Evolutionary conservation across 2,329 filamentous ascomycete genomes (phyloP).

Genomic region (Aspergillus eucalypticola): DNA sequence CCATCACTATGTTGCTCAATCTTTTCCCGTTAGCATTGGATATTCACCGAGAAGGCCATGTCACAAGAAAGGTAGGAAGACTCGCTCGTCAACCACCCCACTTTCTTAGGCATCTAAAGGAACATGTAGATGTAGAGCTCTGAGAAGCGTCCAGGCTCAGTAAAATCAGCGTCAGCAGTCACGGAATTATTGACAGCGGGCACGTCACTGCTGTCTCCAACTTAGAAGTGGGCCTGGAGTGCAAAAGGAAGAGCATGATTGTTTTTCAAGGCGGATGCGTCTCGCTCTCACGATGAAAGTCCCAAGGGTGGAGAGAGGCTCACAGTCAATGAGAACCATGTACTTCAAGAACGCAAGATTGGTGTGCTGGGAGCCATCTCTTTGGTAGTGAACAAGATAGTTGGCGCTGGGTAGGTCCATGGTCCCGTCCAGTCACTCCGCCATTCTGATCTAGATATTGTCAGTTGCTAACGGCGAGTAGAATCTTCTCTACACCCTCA

Average conservation of each 20-base stretch:
- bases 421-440: rapidly evolving
- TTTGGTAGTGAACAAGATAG: slow-evolving; percentile 25
- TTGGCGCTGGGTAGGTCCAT: slow-evolving; percentile 22
- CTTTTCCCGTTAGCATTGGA: neutral
- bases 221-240: neutral
- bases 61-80: neutral
- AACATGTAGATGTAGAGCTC: neutral
- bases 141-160: neutral
- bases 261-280: neutral
- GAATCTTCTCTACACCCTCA: slow-evolving; percentile 56
- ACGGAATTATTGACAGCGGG: neutral
- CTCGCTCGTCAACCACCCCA: neutral
- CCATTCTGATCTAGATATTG: neutral
- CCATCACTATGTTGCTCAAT: neutral
- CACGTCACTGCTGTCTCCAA: neutral
- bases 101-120: neutral
- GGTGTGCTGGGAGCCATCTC: slow-evolving; percentile 23
- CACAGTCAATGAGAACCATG: slow-evolving; percentile 16
- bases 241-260: neutral
- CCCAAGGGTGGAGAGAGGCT: neutral
- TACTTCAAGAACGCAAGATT: slow-evolving; percentile 23
- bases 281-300: neutral
- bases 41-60: neutral
- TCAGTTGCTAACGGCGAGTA: slow-evolving; percentile 2
- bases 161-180: neutral